Percentiles rank a stretch among this genome's conserved stretches.
Evolutionary conservation across 1,284 basidiomycete genomes (phyloP).

Genomic region (Cutaneotrichosporon mucoides): DNA sequence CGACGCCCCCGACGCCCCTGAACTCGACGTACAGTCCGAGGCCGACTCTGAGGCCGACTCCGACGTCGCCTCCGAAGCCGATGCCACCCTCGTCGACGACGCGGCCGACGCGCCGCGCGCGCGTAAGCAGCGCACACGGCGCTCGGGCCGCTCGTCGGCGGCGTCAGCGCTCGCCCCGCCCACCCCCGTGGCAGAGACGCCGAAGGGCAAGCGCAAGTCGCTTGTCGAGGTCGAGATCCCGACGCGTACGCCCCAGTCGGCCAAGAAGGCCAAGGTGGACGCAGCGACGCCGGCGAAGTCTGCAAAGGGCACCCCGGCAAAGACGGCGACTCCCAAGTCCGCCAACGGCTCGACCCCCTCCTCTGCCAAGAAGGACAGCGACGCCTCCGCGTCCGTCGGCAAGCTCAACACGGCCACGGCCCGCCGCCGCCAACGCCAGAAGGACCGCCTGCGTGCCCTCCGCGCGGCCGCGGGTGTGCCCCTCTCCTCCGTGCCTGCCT

Average conservation of each 20-base stretch:
- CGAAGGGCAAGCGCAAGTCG: background rate
- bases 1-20: no score
- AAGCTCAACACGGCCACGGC: background rate
- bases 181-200: background rate
- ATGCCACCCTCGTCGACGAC: background rate
- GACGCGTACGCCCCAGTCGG: background rate
- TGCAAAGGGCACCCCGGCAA: background rate
- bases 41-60: background rate
- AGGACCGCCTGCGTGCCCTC: constrained; percentile 9
- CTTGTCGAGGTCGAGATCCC: no score
- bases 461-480: background rate
- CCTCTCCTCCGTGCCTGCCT: background rate
- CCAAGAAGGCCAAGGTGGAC: background rate
- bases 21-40: background rate
- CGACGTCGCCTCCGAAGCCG: background rate
- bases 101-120: no score
- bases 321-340: background rate
- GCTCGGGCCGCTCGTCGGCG: no score
- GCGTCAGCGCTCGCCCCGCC: no score
- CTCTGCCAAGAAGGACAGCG: background rate
- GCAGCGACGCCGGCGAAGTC: background rate
- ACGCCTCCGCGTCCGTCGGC: background rate
- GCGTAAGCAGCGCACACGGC: no score
- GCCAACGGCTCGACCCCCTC: background rate
- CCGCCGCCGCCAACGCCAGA: constrained; percentile 8